phyloP scores from a whole-genome alignment of 768 basidiomycete species.

The Agrocybe praecox region DNA sequence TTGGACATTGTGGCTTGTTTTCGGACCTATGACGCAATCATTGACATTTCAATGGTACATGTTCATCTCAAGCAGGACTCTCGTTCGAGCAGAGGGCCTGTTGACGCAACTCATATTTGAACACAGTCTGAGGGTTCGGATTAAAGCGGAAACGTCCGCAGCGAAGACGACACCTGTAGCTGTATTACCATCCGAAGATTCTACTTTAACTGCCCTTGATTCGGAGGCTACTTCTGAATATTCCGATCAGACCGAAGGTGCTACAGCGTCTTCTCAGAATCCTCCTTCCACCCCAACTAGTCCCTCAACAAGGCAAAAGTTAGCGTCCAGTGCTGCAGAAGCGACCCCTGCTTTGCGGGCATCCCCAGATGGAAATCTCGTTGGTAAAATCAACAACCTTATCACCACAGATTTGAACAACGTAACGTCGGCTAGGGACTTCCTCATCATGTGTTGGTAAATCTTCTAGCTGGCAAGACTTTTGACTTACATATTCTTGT shows the following conservation, averaged over 20 bases:
- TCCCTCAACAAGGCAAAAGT: background rate
- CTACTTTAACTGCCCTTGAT: background rate
- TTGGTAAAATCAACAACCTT: slow-evolving; percentile 75
- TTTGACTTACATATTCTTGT: slow-evolving; percentile 1
- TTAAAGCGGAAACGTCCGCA: slow-evolving; percentile 23
- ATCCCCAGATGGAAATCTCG: slow-evolving; percentile 39
- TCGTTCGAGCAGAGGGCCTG: slow-evolving; percentile 39
- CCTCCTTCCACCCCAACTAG: background rate
- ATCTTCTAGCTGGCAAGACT: background rate
- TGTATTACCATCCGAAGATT: too few species aligned
- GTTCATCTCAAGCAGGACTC: slow-evolving; percentile 46
- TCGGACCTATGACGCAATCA: slow-evolving; percentile 43
- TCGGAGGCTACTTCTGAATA: too few species aligned
- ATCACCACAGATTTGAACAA: slow-evolving; percentile 28
- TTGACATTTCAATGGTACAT: slow-evolving; percentile 58
- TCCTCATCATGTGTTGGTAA: slow-evolving; percentile 16
- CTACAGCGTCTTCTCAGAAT: background rate
- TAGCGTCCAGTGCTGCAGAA: background rate
- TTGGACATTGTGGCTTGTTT: slow-evolving; percentile 45
- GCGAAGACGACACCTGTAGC: background rate
- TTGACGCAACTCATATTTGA: slow-evolving; percentile 43
- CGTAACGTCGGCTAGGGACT: slow-evolving; percentile 29
- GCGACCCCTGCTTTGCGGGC: background rate
- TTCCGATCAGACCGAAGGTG: background rate
- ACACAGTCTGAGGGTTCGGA: slow-evolving; percentile 57